Conservation (phyloP, 2,329 filamentous ascomycete species). For the Aspergillus luchuensis region DNA sequence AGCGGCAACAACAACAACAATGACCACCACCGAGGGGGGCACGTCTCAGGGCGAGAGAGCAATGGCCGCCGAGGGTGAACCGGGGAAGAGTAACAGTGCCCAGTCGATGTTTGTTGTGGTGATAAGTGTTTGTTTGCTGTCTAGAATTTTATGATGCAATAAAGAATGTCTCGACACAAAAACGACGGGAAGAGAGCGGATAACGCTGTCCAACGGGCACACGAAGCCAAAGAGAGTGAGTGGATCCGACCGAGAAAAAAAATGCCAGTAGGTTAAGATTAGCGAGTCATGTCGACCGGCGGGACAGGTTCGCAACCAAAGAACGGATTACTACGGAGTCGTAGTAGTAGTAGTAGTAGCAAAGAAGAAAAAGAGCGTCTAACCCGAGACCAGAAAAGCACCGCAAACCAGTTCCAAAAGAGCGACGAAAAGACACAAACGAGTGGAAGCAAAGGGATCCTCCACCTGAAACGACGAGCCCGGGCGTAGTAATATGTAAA, state of each 20-base stretch:
- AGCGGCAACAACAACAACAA: background rate
- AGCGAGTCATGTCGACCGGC: slow-evolving; percentile 21
- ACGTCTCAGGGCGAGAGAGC: slow-evolving; percentile 2
- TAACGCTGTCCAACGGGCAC: slow-evolving; percentile 21
- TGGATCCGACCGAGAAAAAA: slow-evolving; percentile 21
- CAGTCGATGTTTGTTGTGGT: slow-evolving; percentile 24
- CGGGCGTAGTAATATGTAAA: slow-evolving; percentile 21
- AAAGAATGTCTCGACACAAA: slow-evolving; percentile 33
- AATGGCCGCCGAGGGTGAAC: slow-evolving; percentile 9
- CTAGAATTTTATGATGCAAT: slow-evolving; percentile 28
- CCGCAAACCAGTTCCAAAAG: slow-evolving; percentile 37
- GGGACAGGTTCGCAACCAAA: slow-evolving; percentile 12
- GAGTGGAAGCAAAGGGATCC: slow-evolving; percentile 29
- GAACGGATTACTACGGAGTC: background rate
- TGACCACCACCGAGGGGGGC: no score
- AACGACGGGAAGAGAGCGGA: slow-evolving; percentile 24
- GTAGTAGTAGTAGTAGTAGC: no score
- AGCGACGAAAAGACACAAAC: slow-evolving; percentile 33
- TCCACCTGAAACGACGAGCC: slow-evolving; percentile 29
- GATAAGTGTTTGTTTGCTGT: background rate
- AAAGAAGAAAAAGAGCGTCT: slow-evolving; percentile 31
- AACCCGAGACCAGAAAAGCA: slow-evolving; percentile 29
- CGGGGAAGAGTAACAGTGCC: background rate
- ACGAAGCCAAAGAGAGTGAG: slow-evolving; percentile 17
- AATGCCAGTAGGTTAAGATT: slow-evolving; percentile 19